Conservation (phyloP, 1,139 yeast genomes). For the Suhomyces atakaporum region DNA sequence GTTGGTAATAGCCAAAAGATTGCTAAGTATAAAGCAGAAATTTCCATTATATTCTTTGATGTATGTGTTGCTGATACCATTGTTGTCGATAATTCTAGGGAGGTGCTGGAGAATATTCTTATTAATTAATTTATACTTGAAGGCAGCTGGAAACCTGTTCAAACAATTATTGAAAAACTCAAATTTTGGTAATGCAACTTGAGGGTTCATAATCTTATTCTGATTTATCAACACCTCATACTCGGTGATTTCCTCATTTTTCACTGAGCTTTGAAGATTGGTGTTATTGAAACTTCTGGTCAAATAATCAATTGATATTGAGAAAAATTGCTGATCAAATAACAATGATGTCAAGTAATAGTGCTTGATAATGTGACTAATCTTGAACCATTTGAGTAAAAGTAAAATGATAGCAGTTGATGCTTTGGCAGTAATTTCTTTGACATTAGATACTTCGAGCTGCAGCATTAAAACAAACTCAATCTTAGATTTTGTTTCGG, state of each 20-base stretch:
- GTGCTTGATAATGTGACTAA: constrained; percentile 73
- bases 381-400: constrained; percentile 75
- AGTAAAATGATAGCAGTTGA: constrained; percentile 55
- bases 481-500: constrained; percentile 25
- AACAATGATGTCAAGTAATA: constrained; percentile 73
- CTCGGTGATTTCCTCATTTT: constrained; percentile 20
- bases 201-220: constrained; percentile 50
- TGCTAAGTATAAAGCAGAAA: constrained; percentile 46
- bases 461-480: constrained; percentile 38
- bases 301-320: constrained; percentile 36
- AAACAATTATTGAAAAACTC: constrained; percentile 50
- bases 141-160: constrained; percentile 17
- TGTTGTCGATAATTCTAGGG: constrained; percentile 28
- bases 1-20: constrained; percentile 47
- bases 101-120: constrained; percentile 29
- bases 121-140: constrained; percentile 32
- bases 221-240: constrained; percentile 39
- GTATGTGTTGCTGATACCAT: constrained; percentile 30
- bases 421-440: constrained; percentile 67
- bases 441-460: constrained; percentile 58
- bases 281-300: constrained; percentile 41
- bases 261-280: constrained; percentile 30
- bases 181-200: constrained; percentile 37
- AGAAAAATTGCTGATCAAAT: constrained; percentile 69
- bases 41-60: constrained; percentile 41